Percentiles rank a stretch among this genome's conserved stretches.
These are phyloP conservation scores for Boletus reticuloceps DNA, from an alignment of 768 basidiomycete species.

Conservation along the genomic window DNA sequence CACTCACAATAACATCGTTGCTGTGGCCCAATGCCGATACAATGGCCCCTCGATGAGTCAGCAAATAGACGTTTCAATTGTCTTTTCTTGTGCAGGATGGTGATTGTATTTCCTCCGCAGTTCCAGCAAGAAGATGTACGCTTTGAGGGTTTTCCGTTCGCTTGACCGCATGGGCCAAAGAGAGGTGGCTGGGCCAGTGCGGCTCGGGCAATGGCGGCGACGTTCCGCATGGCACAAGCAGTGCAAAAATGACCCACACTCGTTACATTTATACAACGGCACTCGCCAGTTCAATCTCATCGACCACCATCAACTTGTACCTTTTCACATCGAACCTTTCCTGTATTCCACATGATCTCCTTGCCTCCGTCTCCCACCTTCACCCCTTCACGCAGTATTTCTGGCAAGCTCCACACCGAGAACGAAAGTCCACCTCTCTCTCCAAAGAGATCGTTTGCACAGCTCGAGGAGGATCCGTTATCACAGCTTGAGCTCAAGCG, in stretches of 20 bases:
- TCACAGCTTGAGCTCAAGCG: constrained; percentile 19
- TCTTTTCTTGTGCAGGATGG: constrained; percentile 8
- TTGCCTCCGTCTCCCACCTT: constrained; percentile 6
- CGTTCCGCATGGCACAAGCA: constrained; percentile 21
- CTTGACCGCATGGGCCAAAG: background rate
- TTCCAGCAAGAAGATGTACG: constrained; percentile 5
- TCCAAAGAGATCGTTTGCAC: constrained; percentile 21
- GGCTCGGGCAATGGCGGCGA: constrained; percentile 4
- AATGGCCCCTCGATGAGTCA: constrained; percentile 11
- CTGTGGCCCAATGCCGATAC: constrained; percentile 3
- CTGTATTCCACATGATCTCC: constrained; percentile 21
- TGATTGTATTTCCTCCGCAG: background rate
- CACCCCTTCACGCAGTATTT: background rate
- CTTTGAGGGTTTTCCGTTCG: background rate
- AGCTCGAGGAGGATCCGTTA: constrained; percentile 13
- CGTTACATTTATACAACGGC: constrained; percentile 25
- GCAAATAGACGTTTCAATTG: background rate
- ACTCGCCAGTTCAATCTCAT: constrained; percentile 11
- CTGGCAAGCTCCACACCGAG: constrained; percentile 1
- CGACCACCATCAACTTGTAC: constrained; percentile 3
- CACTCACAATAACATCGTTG: constrained; percentile 8
- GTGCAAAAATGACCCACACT: constrained; percentile 24
- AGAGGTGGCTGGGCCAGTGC: background rate
- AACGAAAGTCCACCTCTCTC: constrained; percentile 13
- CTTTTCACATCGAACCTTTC: background rate